phyloP scores from a whole-genome alignment of 441 rosid species.

The Melastoma candidum region DNA sequence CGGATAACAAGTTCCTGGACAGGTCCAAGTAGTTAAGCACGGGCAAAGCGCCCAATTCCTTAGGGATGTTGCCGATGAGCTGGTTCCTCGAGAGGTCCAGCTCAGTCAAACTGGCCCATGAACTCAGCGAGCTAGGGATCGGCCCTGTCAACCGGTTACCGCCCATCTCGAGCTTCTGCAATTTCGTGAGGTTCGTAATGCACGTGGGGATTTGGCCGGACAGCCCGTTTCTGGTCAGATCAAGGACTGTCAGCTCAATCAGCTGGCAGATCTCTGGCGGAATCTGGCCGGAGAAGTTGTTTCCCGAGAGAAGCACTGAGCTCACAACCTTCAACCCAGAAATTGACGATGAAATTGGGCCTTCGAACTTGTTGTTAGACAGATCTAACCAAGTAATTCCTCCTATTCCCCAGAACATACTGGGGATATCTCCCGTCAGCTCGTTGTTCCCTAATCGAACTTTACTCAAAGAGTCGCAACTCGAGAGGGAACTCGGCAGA shows the following conservation, averaged over 20 bases:
- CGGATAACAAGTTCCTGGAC: conserved; percentile 41
- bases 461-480: conserved; percentile 35
- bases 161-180: conserved; percentile 43
- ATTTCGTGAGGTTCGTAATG: conserved; percentile 27
- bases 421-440: conserved; percentile 39
- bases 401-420: conserved; percentile 47
- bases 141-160: conserved; percentile 42
- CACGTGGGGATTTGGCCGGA: conserved; percentile 39
- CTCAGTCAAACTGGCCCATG: conserved; percentile 32
- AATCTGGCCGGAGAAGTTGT: conserved; percentile 48
- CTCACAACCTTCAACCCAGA: conserved; percentile 19
- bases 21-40: conserved; percentile 49
- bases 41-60: conserved; percentile 36
- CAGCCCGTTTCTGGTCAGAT: conserved; percentile 35
- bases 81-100: conserved; percentile 43
- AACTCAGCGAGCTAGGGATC: conserved; percentile 37
- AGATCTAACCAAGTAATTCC: conserved; percentile 27
- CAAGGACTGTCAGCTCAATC: conserved; percentile 17
- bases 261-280: conserved; percentile 35
- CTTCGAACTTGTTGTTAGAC: conserved; percentile 34
- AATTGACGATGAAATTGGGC: conserved; percentile 35
- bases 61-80: conserved; percentile 52
- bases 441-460: conserved; percentile 38
- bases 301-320: conserved; percentile 27
- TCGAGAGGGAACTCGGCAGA: conserved; percentile 40